These are phyloP conservation scores for Suillus decipiens DNA, from an alignment of 768 basidiomycete species.

Conservation along the genomic window DNA sequence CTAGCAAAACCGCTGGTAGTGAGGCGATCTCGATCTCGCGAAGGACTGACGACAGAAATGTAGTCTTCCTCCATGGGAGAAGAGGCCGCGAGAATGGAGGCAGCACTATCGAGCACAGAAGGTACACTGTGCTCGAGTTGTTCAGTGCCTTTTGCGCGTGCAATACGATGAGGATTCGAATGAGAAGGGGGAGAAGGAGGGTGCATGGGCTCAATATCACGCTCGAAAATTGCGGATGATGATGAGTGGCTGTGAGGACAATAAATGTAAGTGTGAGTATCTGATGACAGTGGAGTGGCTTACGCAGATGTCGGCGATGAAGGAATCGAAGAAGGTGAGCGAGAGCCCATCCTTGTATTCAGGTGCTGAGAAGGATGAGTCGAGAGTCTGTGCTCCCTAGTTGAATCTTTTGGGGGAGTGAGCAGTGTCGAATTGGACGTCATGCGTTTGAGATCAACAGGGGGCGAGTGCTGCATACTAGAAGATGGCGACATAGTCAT, in stretches of 20 bases:
- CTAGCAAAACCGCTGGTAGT: conserved; percentile 60
- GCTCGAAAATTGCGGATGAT: conserved; percentile 89
- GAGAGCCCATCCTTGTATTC: conserved; percentile 55
- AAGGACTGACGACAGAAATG: conserved; percentile 65
- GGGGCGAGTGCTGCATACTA: conserved; percentile 30
- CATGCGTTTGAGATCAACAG: conserved; percentile 56
- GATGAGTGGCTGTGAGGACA: conserved; percentile 54
- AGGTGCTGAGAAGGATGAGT: conserved; percentile 51
- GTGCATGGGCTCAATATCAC: conserved; percentile 74
- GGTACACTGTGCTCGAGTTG: conserved; percentile 80
- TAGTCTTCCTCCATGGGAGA: conserved; percentile 51
- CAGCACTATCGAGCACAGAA: conserved; percentile 83
- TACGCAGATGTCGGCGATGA: conserved; percentile 81
- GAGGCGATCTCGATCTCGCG: conserved; percentile 29
- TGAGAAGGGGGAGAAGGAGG: conserved; percentile 39
- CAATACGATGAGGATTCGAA: conserved; percentile 71
- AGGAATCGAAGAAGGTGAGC: conserved; percentile 73
- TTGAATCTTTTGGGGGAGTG: conserved; percentile 30
- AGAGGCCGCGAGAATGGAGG: conserved; percentile 60
- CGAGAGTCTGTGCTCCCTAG: conserved; percentile 41
- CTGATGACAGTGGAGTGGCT: conserved; percentile 15
- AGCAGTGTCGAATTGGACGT: conserved; percentile 49
- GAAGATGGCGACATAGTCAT: conserved; percentile 17
- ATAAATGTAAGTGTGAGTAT: conserved; percentile 14
- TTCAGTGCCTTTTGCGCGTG: conserved; percentile 71